These are phyloP conservation scores for Didymella glomerata DNA, from an alignment of 2,329 filamentous ascomycete genomes.

Conservation along the genomic window DNA sequence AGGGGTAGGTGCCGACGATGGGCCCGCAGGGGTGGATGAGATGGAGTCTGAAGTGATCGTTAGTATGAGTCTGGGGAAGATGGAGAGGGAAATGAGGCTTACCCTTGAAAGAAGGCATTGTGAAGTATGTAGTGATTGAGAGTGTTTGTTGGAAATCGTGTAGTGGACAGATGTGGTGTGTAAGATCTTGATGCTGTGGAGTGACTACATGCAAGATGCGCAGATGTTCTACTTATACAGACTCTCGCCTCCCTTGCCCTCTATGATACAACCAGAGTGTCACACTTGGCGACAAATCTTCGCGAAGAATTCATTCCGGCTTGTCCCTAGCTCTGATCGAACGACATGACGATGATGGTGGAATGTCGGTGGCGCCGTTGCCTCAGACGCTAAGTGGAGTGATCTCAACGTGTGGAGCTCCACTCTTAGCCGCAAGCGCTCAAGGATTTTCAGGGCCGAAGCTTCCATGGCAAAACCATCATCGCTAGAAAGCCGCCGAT, in stretches of 20 bases:
- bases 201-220: conserved; percentile 2
- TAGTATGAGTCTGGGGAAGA: conserved; percentile 1
- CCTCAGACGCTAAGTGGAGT: conserved; percentile 32
- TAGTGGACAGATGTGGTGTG: conserved; percentile 1
- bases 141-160: background rate
- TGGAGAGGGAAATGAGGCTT: background rate
- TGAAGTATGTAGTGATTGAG: conserved; percentile 3
- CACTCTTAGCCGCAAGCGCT: conserved; percentile 38
- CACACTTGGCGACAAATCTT: conserved; percentile 30
- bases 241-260: conserved; percentile 20
- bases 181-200: conserved; percentile 8
- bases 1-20: conserved; percentile 34
- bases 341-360: conserved; percentile 35
- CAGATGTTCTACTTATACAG: conserved; percentile 27
- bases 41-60: conserved; percentile 29
- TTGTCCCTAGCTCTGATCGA: conserved; percentile 34
- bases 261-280: conserved; percentile 23
- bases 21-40: conserved; percentile 36
- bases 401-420: conserved; percentile 33
- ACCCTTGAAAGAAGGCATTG: conserved; percentile 38
- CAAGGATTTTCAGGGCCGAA: conserved; percentile 38
- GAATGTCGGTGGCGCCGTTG: conserved; percentile 33
- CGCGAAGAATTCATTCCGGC: conserved; percentile 27
- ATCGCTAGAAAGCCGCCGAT: conserved; percentile 7
- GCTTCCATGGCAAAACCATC: conserved; percentile 7